A percentile compares a stretch with the other conserved stretches of the same genome.
phyloP scores from a whole-genome alignment of 2,329 filamentous ascomycete species.

The Calonectria pauciramosa region DNA sequence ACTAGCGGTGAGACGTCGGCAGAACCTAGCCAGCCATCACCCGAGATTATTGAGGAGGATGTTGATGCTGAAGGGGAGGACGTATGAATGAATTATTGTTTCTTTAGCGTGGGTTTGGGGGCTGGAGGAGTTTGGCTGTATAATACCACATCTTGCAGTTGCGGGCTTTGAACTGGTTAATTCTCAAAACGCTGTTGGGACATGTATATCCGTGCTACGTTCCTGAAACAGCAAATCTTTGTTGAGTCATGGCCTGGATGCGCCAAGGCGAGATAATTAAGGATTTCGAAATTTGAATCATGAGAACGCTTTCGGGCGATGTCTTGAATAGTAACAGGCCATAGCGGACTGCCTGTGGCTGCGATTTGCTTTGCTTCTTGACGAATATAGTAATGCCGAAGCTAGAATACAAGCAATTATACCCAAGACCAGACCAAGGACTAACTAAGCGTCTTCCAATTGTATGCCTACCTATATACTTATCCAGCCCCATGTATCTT shows the following conservation, averaged over 20 bases:
- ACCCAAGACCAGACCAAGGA: background rate
- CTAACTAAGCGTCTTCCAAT: background rate
- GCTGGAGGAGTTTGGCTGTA: conserved; percentile 26
- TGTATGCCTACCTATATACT: background rate
- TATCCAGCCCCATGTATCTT: background rate
- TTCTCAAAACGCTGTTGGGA: background rate
- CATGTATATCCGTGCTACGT: background rate
- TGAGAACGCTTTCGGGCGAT: background rate
- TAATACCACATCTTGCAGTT: conserved; percentile 21
- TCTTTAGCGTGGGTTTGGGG: conserved; percentile 23
- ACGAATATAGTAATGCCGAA: background rate
- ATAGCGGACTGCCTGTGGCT: background rate
- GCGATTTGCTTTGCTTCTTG: background rate
- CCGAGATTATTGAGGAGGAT: conserved; percentile 39
- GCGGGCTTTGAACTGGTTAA: conserved; percentile 9
- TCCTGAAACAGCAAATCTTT: background rate
- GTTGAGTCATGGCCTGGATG: background rate
- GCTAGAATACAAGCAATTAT: background rate
- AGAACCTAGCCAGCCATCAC: conserved; percentile 29
- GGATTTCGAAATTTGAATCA: background rate
- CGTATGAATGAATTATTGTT: conserved; percentile 39
- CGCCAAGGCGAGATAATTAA: background rate
- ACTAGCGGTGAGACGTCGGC: conserved; percentile 29
- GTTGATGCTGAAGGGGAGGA: conserved; percentile 54
- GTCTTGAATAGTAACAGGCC: background rate